Conservation (phyloP, 495 filamentous ascomycete species). For the Neurospora sp. region DNA sequence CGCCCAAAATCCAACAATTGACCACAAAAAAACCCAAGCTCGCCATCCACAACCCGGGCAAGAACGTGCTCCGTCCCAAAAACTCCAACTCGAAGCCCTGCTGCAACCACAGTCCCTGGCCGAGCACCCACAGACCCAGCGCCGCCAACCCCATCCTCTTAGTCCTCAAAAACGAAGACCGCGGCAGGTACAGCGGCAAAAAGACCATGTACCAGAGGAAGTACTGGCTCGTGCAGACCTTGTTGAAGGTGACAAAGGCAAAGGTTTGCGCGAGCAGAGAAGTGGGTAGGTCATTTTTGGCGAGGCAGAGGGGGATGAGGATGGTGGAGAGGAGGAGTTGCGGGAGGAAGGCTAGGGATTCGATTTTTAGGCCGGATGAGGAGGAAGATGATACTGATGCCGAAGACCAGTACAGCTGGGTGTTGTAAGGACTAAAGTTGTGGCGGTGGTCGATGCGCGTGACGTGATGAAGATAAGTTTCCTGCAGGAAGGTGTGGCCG, state of each 20-base stretch:
- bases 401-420: conserved; percentile 74
- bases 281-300: conserved; percentile 69
- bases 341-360: conserved; percentile 78
- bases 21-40: conserved; percentile 71
- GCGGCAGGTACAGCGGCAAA: conserved; percentile 80
- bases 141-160: conserved; percentile 52
- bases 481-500: conserved; percentile 64
- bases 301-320: conserved; percentile 66
- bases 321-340: conserved; percentile 71
- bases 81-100: conserved; percentile 87
- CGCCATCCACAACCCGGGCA: conserved; percentile 70
- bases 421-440: conserved; percentile 97
- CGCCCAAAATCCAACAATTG: conserved; percentile 77
- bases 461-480: conserved; percentile 88
- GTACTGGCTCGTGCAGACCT: conserved; percentile 98
- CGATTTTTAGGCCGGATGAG: conserved; percentile 30
- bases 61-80: conserved; percentile 70
- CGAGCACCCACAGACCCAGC: conserved; percentile 57
- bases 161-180: conserved; percentile 55
- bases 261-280: conserved; percentile 99
- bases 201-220: conserved; percentile 97
- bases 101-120: conserved; percentile 74
- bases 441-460: conserved; percentile 93
- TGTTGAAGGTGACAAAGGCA: conserved; percentile 94
- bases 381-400: conserved; percentile 18